A percentile compares a stretch with the other conserved stretches of the same genome.
phyloP scores from a whole-genome alignment of 2,329 filamentous ascomycete species.

The Arthrobotrys sinensis region DNA sequence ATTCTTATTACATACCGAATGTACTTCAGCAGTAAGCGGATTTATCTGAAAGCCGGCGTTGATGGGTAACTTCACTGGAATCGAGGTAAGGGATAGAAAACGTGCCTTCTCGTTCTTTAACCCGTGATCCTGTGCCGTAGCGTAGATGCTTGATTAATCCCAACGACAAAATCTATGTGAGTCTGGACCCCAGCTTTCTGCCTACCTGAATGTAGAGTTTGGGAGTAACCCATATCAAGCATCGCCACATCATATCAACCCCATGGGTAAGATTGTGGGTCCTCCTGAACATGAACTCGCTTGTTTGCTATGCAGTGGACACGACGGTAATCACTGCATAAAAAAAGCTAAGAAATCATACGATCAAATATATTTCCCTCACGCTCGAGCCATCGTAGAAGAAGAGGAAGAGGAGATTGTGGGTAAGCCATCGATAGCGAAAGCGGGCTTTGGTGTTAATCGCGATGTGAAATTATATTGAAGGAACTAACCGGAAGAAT shows the following conservation, averaged over 20 bases:
- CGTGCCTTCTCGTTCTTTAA: too few relatives aligned
- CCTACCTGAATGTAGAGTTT: constrained; percentile 2
- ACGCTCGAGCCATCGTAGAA: background rate
- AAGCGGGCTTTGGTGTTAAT: background rate
- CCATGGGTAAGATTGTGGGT: background rate
- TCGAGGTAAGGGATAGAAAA: too few relatives aligned
- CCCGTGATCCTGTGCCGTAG: background rate
- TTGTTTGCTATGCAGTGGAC: constrained; percentile 9
- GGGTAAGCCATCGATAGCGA: constrained; percentile 1
- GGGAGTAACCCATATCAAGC: constrained; percentile 8
- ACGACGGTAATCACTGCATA: constrained; percentile 11
- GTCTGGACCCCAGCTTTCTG: background rate
- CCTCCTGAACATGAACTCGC: background rate
- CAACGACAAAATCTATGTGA: background rate
- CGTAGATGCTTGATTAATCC: background rate
- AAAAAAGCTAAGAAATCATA: background rate
- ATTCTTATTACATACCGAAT: too few relatives aligned
- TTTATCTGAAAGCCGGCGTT: too few relatives aligned
- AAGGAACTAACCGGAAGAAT: background rate
- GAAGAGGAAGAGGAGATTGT: constrained; percentile 6
- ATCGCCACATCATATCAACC: constrained; percentile 17
- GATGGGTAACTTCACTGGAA: too few relatives aligned
- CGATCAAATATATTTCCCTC: constrained; percentile 23
- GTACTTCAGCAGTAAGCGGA: too few relatives aligned
- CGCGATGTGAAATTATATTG: background rate